Base-by-base conservation (phyloP, 2,329 filamentous ascomycete genomes). In the Botrytis deweyae region DNA sequence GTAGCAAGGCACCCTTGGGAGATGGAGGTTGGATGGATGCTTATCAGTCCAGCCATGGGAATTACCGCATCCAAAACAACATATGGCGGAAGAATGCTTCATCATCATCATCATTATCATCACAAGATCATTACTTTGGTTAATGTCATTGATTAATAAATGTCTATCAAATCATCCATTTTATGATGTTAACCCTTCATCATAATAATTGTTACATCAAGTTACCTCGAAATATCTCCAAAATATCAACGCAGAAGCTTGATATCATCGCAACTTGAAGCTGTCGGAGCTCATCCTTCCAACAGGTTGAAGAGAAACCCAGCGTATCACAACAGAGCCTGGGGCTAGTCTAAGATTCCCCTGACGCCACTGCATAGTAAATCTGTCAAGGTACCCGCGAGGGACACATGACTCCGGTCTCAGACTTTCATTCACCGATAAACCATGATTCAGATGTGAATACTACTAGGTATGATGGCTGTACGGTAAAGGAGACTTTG, bases 331-430 rank as follows among this genome's bases (percentile, higher is more conserved):
- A 55, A 8, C 14, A 29, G 49, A 58, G 49, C n/a, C 49, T 58
- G 36, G 18, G 25, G 22, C 20, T 40, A 55, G 52, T 55, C 52
- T 16, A 29, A 29, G n/a, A n/a, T 68, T 58, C 66, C 49, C 66
- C 66, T 68, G 38, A 29, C 65, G 36, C 65, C 65, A 68, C 46
- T 71, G 49, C 68, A 70, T 33, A 40, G 44, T 55, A 20, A n/a
- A 40, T 67, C 65, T 14, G 36, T 40, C 65, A 52, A 67, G 65
- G 65, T 67, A 67, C 65, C 65, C 46, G 65, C 36, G 46, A 40
- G 40, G 65, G 40, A 33, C 69, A 65, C 36, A 49, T 71, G 69
- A 71, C 58, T 64, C 58, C 9, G 44, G 61, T 65, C 61, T 71
- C 44, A 63, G 55, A 64, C 46, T 20, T 49, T 22, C 25, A 58